These are phyloP conservation scores for Glebionis coronaria DNA, from an alignment of 129 eudicot species.

Conservation along the genomic window DNA sequence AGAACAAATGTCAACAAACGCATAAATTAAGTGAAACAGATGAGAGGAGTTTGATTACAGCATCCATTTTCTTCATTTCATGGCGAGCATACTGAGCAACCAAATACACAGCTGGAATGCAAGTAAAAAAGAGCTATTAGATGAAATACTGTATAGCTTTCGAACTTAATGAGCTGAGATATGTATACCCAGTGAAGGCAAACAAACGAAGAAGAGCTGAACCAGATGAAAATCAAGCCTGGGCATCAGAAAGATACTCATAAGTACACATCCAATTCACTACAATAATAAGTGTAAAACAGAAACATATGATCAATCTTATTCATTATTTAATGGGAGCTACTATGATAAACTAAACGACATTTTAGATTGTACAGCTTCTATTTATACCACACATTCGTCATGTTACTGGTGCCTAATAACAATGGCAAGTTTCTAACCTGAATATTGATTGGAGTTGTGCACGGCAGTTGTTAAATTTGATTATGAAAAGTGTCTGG, in stretches of 20 bases:
- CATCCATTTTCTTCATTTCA: constrained; percentile 95
- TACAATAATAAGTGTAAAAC: neutral
- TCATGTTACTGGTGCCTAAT: neutral
- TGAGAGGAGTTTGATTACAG: constrained; percentile 42
- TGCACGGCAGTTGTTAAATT: too few relatives aligned
- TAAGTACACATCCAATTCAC: constrained; percentile 17
- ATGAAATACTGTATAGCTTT: constrained; percentile 8
- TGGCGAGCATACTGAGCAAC: constrained; percentile 86
- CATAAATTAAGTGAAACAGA: constrained; percentile 2
- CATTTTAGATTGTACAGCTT: too few relatives aligned
- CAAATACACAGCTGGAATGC: constrained; percentile 82
- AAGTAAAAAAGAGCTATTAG: constrained; percentile 19
- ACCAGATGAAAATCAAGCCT: constrained; percentile 96
- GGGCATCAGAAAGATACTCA: constrained; percentile 27
- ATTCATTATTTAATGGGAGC: neutral
- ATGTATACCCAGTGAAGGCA: constrained; percentile 78
- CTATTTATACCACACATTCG: too few relatives aligned
- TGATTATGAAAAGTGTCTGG: too few relatives aligned
- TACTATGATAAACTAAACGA: too few relatives aligned
- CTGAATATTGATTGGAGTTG: too few relatives aligned
- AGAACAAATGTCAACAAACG: neutral
- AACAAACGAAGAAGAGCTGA: constrained; percentile 78
- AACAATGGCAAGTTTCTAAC: neutral
- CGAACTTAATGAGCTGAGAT: neutral
- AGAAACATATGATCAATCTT: neutral